Percentiles rank a stretch among this genome's conserved stretches.
Conservation (phyloP, 78 protist species). For the Polysphondylium violaceum region DNA sequence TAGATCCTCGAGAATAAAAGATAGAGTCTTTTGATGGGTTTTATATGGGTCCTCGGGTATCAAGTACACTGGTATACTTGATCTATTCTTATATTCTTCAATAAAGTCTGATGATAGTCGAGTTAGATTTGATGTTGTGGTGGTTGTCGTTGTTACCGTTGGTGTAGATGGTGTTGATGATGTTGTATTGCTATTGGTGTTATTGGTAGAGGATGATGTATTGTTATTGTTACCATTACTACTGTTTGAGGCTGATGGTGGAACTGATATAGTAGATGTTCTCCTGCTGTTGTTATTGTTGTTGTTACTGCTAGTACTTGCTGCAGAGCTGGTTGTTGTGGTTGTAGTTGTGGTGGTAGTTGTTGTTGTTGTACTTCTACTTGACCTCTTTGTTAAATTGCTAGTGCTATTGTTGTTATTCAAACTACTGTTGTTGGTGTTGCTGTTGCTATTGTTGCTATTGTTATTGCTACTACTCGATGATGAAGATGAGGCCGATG, state of each 20-base stretch:
- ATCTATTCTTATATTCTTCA: slow-evolving; percentile 71
- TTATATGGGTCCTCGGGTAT: slow-evolving; percentile 65
- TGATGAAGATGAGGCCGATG: neutral
- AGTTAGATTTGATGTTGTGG: neutral
- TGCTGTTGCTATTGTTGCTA: neutral
- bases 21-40: slow-evolving; percentile 58
- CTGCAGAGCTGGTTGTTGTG: neutral
- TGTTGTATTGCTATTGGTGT: neutral
- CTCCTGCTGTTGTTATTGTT: slow-evolving; percentile 10
- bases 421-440: slow-evolving; percentile 6
- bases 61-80: slow-evolving; percentile 63
- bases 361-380: neutral
- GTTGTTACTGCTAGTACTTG: neutral
- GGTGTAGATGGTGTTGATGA: neutral
- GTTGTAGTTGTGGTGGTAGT: neutral
- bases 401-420: neutral
- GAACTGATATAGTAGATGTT: neutral
- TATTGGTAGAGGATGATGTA: neutral
- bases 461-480: neutral
- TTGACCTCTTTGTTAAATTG: neutral
- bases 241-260: neutral
- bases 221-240: slow-evolving; percentile 14
- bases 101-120: neutral
- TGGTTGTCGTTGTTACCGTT: neutral
- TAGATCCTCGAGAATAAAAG: slow-evolving; percentile 49